Evolutionary conservation across 2,329 filamentous ascomycete genomes (phyloP).

Genomic region (Lecanosticta acicola): DNA sequence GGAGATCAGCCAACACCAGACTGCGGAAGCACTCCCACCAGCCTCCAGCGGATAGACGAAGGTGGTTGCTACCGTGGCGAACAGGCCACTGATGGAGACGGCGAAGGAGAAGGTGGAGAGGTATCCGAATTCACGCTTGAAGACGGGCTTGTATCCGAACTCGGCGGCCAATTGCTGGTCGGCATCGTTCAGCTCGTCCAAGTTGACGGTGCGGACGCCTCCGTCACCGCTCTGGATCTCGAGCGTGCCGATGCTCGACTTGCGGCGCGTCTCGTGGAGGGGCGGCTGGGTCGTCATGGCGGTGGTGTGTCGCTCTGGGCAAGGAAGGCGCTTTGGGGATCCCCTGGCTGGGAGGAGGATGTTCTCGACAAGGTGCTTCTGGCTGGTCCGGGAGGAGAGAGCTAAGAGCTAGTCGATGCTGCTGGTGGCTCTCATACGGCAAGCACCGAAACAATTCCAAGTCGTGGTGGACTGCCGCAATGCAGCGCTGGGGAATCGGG

Average conservation of each 20-base stretch:
- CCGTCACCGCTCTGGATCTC: conserved; percentile 13
- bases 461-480: no score
- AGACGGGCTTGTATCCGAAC: conserved; percentile 40
- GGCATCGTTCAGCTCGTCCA: conserved; percentile 24
- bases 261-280: conserved; percentile 8
- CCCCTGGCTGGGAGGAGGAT: not conserved
- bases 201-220: conserved; percentile 12
- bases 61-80: conserved; percentile 52
- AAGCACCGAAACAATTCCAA: no score
- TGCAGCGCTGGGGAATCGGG: not conserved
- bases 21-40: conserved; percentile 49
- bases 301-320: conserved; percentile 1
- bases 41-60: conserved; percentile 50
- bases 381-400: not conserved
- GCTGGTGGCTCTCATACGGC: not conserved
- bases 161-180: conserved; percentile 25
- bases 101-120: conserved; percentile 57
- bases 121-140: conserved; percentile 55
- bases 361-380: not conserved
- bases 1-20: conserved; percentile 57
- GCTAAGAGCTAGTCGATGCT: not conserved
- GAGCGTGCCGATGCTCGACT: conserved; percentile 11
- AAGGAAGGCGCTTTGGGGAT: not conserved
- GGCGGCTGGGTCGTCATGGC: not conserved
- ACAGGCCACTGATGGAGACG: conserved; percentile 52